A percentile compares a stretch with the other conserved stretches of the same genome.
These are phyloP conservation scores for Eucalyptus cloeziana DNA, from an alignment of 345 rosid genomes.

Conservation along the genomic window DNA sequence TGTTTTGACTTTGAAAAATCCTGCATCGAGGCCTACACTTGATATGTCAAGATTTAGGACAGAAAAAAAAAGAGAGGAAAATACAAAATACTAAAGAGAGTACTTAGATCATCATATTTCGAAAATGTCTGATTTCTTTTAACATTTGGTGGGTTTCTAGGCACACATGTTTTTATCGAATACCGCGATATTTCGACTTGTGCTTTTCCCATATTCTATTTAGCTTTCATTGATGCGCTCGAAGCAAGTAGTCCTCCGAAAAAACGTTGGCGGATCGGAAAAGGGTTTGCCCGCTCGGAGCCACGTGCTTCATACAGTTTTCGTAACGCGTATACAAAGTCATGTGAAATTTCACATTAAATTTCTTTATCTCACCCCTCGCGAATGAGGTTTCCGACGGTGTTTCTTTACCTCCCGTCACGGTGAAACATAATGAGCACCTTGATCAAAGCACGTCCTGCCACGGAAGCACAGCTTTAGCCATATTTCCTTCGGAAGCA, in stretches of 20 bases:
- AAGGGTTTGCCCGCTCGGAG: not conserved
- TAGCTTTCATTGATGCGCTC: not conserved
- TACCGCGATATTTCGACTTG: not conserved
- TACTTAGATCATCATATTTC: not conserved
- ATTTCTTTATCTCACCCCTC: not conserved
- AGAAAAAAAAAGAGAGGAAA: not conserved
- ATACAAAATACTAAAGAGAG: not conserved
- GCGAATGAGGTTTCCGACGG: not conserved
- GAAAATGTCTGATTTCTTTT: not conserved
- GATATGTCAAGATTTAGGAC: not conserved
- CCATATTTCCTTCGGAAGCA: not conserved
- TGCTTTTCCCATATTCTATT: not conserved
- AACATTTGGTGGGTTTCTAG: not conserved
- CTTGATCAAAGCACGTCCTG: not conserved
- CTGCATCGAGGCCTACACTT: not conserved
- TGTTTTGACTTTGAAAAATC: not conserved
- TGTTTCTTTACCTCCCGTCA: not conserved
- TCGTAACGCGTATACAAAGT: not conserved
- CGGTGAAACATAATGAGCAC: not conserved
- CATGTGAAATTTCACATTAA: not conserved
- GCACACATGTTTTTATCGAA: not conserved
- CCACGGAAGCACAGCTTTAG: not conserved
- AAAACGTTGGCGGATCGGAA: not conserved
- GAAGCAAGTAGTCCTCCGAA: not conserved
- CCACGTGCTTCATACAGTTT: not conserved